Percentiles rank a stretch among this genome's conserved stretches.
Evolutionary conservation across 371 early-diverging fungal genomes (phyloP).

Genomic region (Sanchytrium tribonematis): DNA sequence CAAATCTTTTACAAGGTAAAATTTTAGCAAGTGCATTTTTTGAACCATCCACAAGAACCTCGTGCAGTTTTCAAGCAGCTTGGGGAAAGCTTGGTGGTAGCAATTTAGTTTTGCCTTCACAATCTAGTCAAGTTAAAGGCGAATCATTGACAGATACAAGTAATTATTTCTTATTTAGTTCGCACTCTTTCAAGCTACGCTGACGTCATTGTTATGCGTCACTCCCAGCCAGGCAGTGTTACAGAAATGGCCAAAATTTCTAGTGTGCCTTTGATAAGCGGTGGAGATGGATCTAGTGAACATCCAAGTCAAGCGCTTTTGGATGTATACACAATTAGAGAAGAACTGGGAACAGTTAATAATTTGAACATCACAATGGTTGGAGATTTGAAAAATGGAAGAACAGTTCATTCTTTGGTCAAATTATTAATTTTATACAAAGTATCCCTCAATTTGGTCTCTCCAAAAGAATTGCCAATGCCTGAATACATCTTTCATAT

Average conservation of each 20-base stretch:
- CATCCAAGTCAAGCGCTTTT: conserved; percentile 93
- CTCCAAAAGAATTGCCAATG: conserved; percentile 50
- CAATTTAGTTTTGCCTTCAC: too few relatives aligned
- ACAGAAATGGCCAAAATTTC: conserved; percentile 54
- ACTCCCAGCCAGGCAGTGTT: conserved; percentile 64
- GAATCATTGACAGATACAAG: conserved; percentile 68
- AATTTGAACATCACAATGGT: conserved; percentile 76
- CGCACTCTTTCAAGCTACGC: conserved; percentile 71
- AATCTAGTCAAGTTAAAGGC: conserved; percentile 64
- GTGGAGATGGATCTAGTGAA: conserved; percentile 87
- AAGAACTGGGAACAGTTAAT: conserved; percentile 67
- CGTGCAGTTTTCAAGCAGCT: conserved; percentile 70
- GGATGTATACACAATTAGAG: conserved; percentile 69
- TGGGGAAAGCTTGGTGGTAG: conserved; percentile 74
- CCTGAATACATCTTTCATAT: conserved; percentile 56
- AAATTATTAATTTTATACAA: conserved; percentile 55
- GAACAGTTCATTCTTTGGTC: conserved; percentile 84
- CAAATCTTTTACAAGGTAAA: conserved; percentile 55
- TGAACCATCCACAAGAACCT: conserved; percentile 83
- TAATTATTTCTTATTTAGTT: conserved; percentile 15
- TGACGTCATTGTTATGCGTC: conserved; percentile 67
- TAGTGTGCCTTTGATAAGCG: conserved; percentile 67
- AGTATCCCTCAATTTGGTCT: conserved; percentile 73
- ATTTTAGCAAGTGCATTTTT: conserved; percentile 79
- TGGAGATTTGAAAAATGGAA: conserved; percentile 83